phyloP scores from a whole-genome alignment of 78 protist species.

The Dictyostelium capitatum region DNA sequence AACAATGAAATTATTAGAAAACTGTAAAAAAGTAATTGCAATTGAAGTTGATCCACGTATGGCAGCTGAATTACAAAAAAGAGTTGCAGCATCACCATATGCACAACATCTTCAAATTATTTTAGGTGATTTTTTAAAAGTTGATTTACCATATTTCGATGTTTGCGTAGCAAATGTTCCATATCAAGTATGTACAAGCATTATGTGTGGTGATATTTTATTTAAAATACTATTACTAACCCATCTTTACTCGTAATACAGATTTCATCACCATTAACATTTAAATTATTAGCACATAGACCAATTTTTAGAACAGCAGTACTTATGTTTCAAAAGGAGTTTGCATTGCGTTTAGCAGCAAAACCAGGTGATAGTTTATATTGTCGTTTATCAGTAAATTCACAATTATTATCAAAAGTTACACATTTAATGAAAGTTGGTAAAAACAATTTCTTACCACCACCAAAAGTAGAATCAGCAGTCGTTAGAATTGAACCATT shows the following conservation, averaged over 20 bases:
- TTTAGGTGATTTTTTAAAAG: conserved; percentile 94
- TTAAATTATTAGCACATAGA: conserved; percentile 97
- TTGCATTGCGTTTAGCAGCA: conserved; percentile 98
- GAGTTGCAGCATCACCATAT: conserved; percentile 92
- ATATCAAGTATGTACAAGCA: conserved; percentile 77
- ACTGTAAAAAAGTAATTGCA: conserved; percentile 96
- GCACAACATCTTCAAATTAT: conserved; percentile 87
- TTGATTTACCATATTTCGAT: conserved; percentile 97
- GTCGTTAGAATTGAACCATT: conserved; percentile 98
- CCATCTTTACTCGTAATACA: background rate
- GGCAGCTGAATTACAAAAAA: conserved; percentile 99
- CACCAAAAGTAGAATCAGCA: conserved; percentile 99
- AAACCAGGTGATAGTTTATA: conserved; percentile 97
- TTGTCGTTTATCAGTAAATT: conserved; percentile 98
- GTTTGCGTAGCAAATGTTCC: conserved; percentile 99
- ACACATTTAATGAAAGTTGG: conserved; percentile 96
- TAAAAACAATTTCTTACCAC: conserved; percentile 98
- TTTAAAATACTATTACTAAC: background rate
- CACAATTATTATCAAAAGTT: conserved; percentile 93
- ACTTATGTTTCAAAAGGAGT: conserved; percentile 99
- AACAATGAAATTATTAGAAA: conserved; percentile 96
- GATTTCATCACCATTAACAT: conserved; percentile 99
- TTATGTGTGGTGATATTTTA: no score
- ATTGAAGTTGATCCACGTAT: conserved; percentile 99
- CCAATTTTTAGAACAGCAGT: conserved; percentile 96